A percentile compares a stretch with the other conserved stretches of the same genome.
phyloP scores from a whole-genome alignment of 164 flowering plant species.

The Houttuynia cordata region DNA sequence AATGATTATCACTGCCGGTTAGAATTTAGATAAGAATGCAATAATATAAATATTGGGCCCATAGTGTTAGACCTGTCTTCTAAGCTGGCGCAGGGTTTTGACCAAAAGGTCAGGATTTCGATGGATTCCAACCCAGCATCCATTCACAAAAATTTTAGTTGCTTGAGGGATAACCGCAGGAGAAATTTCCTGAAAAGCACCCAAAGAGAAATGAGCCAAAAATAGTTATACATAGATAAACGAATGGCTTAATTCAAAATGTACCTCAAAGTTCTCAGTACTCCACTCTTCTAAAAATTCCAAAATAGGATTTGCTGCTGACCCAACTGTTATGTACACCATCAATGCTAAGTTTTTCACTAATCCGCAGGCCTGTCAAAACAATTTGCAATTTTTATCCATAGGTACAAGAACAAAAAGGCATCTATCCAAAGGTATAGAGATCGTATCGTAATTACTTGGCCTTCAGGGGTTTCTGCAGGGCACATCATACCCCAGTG shows the following conservation, averaged over 20 bases:
- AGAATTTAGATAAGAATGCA: background rate
- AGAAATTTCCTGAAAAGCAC: constrained; percentile 68
- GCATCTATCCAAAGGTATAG: background rate
- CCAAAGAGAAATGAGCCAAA: background rate
- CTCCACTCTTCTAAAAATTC: constrained; percentile 97
- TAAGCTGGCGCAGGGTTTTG: constrained; percentile 60
- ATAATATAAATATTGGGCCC: background rate
- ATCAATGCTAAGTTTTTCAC: constrained; percentile 94
- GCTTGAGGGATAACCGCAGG: constrained; percentile 94
- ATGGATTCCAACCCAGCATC: constrained; percentile 97
- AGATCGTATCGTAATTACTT: constrained; percentile 2
- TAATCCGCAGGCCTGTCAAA: constrained; percentile 72
- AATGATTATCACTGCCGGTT: background rate
- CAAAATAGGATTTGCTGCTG: constrained; percentile 87
- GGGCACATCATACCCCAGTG: constrained; percentile 99
- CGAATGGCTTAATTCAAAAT: background rate
- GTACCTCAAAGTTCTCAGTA: constrained; percentile 91
- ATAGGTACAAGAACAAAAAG: background rate
- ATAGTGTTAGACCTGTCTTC: constrained; percentile 48
- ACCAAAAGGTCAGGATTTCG: constrained; percentile 92
- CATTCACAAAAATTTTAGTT: constrained; percentile 94
- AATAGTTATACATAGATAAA: background rate
- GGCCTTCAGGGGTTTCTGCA: constrained; percentile 99
- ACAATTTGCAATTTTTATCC: background rate
- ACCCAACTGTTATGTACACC: constrained; percentile 98